These are phyloP conservation scores for Platismatia glauca DNA, from an alignment of 495 filamentous ascomycete genomes.

Conservation along the genomic window DNA sequence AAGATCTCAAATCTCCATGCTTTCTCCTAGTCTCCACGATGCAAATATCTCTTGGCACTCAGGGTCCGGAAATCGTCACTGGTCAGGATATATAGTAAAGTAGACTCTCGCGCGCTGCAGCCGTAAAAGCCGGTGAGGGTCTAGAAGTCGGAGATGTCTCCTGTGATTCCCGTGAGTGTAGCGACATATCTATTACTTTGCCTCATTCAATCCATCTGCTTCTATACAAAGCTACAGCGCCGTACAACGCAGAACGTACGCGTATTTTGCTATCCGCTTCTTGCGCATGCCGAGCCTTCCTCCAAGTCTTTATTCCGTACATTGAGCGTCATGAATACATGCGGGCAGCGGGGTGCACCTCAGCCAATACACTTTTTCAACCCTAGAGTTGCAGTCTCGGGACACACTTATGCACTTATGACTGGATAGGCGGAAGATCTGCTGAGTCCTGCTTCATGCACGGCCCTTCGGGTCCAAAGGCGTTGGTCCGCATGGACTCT, in stretches of 20 bases:
- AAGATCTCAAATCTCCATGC: conserved; percentile 9
- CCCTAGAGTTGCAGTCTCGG: neutral
- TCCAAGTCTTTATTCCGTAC: neutral
- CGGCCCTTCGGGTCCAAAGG: neutral
- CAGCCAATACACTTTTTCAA: neutral
- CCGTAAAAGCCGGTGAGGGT: too few species aligned
- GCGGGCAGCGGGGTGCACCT: neutral
- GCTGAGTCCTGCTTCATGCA: neutral
- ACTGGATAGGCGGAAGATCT: neutral
- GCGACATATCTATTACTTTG: too few species aligned
- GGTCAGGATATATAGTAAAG: neutral
- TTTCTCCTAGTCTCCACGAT: neutral
- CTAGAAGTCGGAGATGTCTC: conserved; percentile 4
- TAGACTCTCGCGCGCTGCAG: neutral
- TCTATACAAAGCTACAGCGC: too few species aligned
- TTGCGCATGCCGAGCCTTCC: neutral
- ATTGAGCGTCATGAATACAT: neutral
- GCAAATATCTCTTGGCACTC: conserved; percentile 9
- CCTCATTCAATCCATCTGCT: too few species aligned
- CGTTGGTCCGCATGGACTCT: conserved; percentile 1
- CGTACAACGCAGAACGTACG: too few species aligned
- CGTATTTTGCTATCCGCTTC: neutral
- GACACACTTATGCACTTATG: neutral
- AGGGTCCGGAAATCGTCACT: conserved; percentile 1
- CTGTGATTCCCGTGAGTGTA: neutral